Evolutionary conservation across 2,329 filamentous ascomycete genomes (phyloP), one percentile per base, ranked within the genome.

Genomic region (Ceratocystis colombiana): DNA sequence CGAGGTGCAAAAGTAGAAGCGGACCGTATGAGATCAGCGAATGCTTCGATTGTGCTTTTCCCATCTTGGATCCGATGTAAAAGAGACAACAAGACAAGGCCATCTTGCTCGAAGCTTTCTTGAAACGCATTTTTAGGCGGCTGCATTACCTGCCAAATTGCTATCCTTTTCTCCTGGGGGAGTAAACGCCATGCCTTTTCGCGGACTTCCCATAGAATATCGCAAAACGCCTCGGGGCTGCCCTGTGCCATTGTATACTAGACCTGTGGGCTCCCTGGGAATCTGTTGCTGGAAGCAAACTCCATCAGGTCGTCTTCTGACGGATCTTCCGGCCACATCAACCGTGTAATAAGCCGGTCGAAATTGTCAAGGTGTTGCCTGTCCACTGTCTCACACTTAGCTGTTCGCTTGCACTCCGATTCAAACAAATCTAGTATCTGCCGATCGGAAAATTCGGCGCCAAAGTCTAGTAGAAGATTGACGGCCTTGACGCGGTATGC

Each of bases 151-250:
- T 59, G 66, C 66, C 63, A 67, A 22, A 63, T 48, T 48, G 50
- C 15, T 20, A 17, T 15, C 22, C 28, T 45, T 25, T 45, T 57
- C 22, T 25, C 46, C n/a, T 53, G 5, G 2, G 66, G 66, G 15
- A 67, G 53, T 5, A 61, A 20, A 37, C 50, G 61, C 62, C 46
- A 65, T 30, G 66, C 66, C 33, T 62, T 65, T 22, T 67, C 66
- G 10, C 66, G 66, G n/a, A 67, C 63, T 46, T 67, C 66, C 66
- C 59, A 67, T 17, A 65, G 48, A 10, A 67, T 45, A n/a, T 65
- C 63, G n/a, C 45, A 53, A 41, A 67, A 48, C 17, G 50, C 48
- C n/a, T 62, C 53, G 8, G 57, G 45, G 22, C 57, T 63, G 41
- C 45, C 44, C 28, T 65, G 46, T 15, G 57, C 46, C 41, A 67